Conservation (phyloP, 345 rosid genomes). For the Diplotaxis tenuifolia region DNA sequence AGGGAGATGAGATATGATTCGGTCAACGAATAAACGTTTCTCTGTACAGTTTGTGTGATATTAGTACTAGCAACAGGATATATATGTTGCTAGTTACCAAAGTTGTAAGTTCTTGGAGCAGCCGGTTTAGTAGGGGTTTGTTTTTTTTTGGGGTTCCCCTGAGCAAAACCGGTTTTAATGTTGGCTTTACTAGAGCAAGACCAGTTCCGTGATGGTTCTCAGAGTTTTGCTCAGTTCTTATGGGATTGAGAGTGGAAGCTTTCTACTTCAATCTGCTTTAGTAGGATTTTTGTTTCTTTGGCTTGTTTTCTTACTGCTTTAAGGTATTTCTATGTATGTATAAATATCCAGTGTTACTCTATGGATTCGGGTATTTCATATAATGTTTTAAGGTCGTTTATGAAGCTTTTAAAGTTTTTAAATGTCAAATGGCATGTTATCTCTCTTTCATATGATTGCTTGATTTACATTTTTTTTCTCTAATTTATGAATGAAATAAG, state of each 20-base stretch:
- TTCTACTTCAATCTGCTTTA: conserved; percentile 19
- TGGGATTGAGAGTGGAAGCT: conserved; percentile 17
- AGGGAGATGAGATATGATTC: conserved; percentile 28
- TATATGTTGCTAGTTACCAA: conserved; percentile 7
- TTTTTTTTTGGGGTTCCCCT: conserved; percentile 20
- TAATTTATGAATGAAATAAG: too few species aligned
- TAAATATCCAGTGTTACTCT: background rate
- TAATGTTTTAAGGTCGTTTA: background rate
- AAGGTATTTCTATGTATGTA: background rate
- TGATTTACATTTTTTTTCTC: too few species aligned
- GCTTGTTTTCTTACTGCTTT: background rate
- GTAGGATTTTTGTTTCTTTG: conserved; percentile 11
- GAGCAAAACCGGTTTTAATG: conserved; percentile 14
- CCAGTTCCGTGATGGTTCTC: conserved; percentile 20
- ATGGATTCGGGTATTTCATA: conserved; percentile 2
- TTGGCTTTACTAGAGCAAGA: conserved; percentile 16
- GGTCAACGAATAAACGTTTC: background rate
- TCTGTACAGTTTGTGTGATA: conserved; percentile 30
- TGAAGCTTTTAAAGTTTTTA: background rate
- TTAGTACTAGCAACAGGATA: conserved; percentile 19
- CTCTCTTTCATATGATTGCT: background rate
- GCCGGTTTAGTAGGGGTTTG: conserved; percentile 31
- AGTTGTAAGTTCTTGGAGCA: conserved; percentile 18
- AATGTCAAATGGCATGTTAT: background rate
- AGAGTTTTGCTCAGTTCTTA: conserved; percentile 26